phyloP scores from a whole-genome alignment of 306 rosid species.

The Prunus persica region DNA sequence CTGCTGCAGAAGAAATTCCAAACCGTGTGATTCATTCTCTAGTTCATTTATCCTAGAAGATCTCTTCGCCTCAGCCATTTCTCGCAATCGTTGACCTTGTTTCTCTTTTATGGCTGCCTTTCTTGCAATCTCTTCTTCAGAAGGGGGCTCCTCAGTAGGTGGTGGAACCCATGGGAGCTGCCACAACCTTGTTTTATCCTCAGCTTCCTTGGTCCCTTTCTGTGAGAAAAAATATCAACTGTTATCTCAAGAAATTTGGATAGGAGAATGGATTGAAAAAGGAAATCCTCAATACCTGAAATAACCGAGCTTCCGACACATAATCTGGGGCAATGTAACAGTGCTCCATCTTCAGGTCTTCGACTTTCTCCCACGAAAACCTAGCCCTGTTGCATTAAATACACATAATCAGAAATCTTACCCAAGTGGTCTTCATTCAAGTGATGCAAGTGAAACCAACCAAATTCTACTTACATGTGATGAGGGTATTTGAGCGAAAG shows the following conservation, averaged over 20 bases:
- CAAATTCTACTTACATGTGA: slow-evolving; percentile 65
- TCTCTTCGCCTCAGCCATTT: slow-evolving; percentile 98
- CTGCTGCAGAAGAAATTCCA: slow-evolving; percentile 84
- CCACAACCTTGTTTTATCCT: slow-evolving; percentile 86
- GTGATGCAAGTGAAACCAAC: slow-evolving; percentile 14
- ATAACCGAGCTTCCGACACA: slow-evolving; percentile 63
- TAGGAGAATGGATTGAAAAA: slow-evolving; percentile 14
- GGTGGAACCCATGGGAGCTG: slow-evolving; percentile 99
- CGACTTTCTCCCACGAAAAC: slow-evolving; percentile 95
- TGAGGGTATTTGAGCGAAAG: slow-evolving; percentile 90
- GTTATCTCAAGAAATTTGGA: slow-evolving; percentile 17
- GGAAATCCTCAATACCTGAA: slow-evolving; percentile 58
- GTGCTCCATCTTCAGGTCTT: slow-evolving; percentile 96
- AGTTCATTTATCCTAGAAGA: slow-evolving; percentile 85
- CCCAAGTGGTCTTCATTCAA: slow-evolving; percentile 14
- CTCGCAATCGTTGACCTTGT: slow-evolving; percentile 93
- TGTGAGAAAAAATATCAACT: slow-evolving; percentile 24
- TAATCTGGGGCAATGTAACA: slow-evolving; percentile 78
- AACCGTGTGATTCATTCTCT: slow-evolving; percentile 78
- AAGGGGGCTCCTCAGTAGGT: slow-evolving; percentile 90
- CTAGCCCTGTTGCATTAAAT: slow-evolving; percentile 60
- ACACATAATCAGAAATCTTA: slow-evolving; percentile 7
- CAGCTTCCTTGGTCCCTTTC: slow-evolving; percentile 80
- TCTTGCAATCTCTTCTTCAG: slow-evolving; percentile 95
- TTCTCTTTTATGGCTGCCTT: slow-evolving; percentile 94